Evolutionary conservation across 2,329 filamentous ascomycete species (phyloP).

Genomic region (Tympanopsis confertula): DNA sequence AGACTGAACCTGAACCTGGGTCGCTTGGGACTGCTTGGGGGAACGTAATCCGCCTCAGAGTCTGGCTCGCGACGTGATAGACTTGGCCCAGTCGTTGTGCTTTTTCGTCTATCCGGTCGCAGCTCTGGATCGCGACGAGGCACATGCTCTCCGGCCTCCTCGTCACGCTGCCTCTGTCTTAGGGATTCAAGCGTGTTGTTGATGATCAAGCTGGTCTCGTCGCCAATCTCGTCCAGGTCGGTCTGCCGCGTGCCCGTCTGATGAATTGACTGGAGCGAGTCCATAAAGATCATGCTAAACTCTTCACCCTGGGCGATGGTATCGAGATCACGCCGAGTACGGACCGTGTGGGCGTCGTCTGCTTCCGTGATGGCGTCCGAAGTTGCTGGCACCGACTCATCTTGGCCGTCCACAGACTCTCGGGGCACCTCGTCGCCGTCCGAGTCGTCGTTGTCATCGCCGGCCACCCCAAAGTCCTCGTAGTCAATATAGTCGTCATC

Average conservation of each 20-base stretch:
- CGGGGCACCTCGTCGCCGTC: too few relatives aligned
- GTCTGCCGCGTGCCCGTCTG: conserved; percentile 21
- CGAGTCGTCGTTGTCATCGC: conserved; percentile 8
- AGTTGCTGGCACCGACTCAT: too few relatives aligned
- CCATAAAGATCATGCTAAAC: conserved; percentile 48
- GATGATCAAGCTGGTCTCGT: conserved; percentile 43
- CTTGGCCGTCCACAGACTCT: too few relatives aligned
- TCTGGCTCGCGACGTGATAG: too few relatives aligned
- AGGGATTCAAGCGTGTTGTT: conserved; percentile 40
- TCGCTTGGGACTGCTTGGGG: too few relatives aligned
- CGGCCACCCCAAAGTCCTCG: conserved; percentile 1
- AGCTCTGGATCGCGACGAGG: conserved; percentile 5
- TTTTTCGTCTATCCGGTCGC: conserved; percentile 3
- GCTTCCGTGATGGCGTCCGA: too few relatives aligned
- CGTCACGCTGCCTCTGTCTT: conserved; percentile 19
- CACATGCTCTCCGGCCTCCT: conserved; percentile 8
- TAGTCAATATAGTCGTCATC: neutral
- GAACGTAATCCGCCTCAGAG: too few relatives aligned
- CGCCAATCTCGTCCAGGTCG: conserved; percentile 33
- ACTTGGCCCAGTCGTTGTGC: too few relatives aligned
- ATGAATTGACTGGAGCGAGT: conserved; percentile 34
- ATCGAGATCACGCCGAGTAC: conserved; percentile 12
- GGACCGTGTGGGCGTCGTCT: too few relatives aligned
- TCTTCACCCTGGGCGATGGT: conserved; percentile 36
- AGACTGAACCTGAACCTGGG: too few relatives aligned